A percentile compares a stretch with the other conserved stretches of the same genome.
These are phyloP conservation scores for Cytospora piceae DNA, from an alignment of 2,329 filamentous ascomycete genomes.

Conservation along the genomic window DNA sequence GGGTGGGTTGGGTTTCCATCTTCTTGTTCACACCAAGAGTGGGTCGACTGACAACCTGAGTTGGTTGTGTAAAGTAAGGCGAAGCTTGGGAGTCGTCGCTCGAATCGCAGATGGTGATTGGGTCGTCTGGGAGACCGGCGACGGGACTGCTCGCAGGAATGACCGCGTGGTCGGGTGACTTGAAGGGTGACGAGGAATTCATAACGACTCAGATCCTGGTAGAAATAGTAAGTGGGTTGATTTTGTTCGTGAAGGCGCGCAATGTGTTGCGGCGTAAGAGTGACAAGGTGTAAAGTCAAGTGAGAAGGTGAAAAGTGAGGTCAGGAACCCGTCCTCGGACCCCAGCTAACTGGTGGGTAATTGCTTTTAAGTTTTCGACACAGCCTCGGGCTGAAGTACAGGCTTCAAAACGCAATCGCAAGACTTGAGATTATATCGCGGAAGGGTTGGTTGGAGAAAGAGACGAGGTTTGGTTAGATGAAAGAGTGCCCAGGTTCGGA, in stretches of 20 bases:
- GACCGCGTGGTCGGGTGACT: slow-evolving; percentile 21
- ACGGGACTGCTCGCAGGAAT: slow-evolving; percentile 18
- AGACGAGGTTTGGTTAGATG: not conserved
- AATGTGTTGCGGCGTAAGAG: not conserved
- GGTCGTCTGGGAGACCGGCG: slow-evolving; percentile 13
- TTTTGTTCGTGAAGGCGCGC: not conserved
- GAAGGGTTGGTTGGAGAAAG: not conserved
- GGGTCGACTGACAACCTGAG: slow-evolving; percentile 30
- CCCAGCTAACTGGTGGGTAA: not conserved
- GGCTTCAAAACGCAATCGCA: not conserved
- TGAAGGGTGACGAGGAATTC: slow-evolving; percentile 28
- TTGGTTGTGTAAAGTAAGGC: slow-evolving; percentile 47
- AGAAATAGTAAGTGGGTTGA: too few relatives aligned
- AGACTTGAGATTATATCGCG: not conserved
- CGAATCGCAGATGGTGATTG: slow-evolving; percentile 22
- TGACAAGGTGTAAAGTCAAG: not conserved
- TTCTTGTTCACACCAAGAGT: slow-evolving; percentile 32
- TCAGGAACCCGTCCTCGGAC: slow-evolving; percentile 1
- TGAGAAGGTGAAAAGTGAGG: not conserved
- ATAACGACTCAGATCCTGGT: slow-evolving; percentile 5
- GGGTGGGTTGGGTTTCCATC: slow-evolving; percentile 53
- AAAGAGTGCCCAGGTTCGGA: not conserved
- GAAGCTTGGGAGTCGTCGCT: slow-evolving; percentile 37
- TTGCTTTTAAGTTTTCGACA: not conserved
- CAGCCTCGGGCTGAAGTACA: not conserved